Base-by-base conservation (phyloP, 345 rosid species). In the Garcia nutans region DNA sequence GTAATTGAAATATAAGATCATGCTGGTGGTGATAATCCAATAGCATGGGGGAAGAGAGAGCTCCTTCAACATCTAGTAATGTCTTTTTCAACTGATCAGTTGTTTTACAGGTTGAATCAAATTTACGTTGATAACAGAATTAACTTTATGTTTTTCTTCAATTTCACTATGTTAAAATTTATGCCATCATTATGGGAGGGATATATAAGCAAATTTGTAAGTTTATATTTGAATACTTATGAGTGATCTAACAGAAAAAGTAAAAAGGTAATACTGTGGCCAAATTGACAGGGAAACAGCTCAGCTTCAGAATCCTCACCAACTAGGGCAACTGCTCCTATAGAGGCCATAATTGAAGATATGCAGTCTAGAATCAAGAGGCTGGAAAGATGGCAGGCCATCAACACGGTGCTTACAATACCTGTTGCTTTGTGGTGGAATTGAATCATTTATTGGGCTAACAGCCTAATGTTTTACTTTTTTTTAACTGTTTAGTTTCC, bases 381-480 rank as follows among this genome's bases (percentile, higher is more conserved):
- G 83, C 92, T 90, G 2, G 99, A 96, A 83, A 88, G 94, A 47
- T 92, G 97, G 98, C 94, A 93, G n/a, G 77, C 95, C 19, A 91
- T 96, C 64, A 96, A 96, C 74, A 87, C 97, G 89, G 99, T 96
- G 87, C 49, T 52, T 57, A 6, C 71, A 58, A 20, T 45, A 28
- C 69, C 16, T 37, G 17, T 61, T 49, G 16, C 15, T 17, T 20
- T 37, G 8, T 2, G 45, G 16, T 8, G 44, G 12, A 56, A 17
- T 28, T n/a, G 26, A 22, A 10, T 8, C 16, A 49, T 49, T 49
- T 12, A 49, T 49, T 49, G 0, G 54, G 15, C 54, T 2, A 49
- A 49, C 54, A 49, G 9, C 54, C 15, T 49, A 49, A 49, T 49
- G 1, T 28, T 8, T 49, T 49, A 12, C 15, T 49, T 49, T 12